Evolutionary conservation across 371 early-diverging fungal genomes (phyloP).

Genomic region (Mortierella polycephala): DNA sequence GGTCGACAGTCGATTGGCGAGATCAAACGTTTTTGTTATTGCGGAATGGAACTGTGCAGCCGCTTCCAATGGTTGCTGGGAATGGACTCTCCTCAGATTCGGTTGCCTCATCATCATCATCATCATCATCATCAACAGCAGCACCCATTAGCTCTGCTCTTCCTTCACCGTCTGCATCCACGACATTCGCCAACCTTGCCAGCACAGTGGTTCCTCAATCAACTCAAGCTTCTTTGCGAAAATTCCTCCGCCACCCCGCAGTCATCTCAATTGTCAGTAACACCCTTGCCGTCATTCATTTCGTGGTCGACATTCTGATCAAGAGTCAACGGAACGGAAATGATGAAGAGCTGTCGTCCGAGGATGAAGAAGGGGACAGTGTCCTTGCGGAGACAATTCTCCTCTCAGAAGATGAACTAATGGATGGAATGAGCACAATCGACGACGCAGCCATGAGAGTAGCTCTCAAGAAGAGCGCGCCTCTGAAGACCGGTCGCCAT

Average conservation of each 20-base stretch:
- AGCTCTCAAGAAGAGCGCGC: background rate
- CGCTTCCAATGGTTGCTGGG: background rate
- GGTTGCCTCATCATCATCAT: background rate
- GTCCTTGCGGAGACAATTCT: background rate
- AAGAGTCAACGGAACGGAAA: slow-evolving; percentile 54
- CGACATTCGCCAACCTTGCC: slow-evolving; percentile 27
- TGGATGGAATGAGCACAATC: background rate
- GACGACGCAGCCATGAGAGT: background rate
- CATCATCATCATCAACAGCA: slow-evolving; percentile 1
- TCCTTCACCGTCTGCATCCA: slow-evolving; percentile 7
- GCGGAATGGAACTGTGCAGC: slow-evolving; percentile 66
- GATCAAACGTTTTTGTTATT: slow-evolving; percentile 67
- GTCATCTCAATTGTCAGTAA: slow-evolving; percentile 33
- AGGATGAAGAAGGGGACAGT: slow-evolving; percentile 22
- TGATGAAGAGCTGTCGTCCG: slow-evolving; percentile 19
- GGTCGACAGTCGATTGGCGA: slow-evolving; percentile 88
- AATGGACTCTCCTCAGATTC: background rate
- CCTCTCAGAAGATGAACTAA: slow-evolving; percentile 1
- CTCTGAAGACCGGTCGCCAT: slow-evolving; percentile 2
- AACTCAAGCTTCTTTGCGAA: slow-evolving; percentile 30
- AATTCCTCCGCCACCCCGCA: slow-evolving; percentile 35
- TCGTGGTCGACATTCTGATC: slow-evolving; percentile 49
- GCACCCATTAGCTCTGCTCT: slow-evolving; percentile 3
- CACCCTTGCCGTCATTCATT: slow-evolving; percentile 36
- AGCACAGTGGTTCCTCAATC: slow-evolving; percentile 30